Conservation (phyloP, 148 eudicot species). For the Vaccinium darrowii region DNA sequence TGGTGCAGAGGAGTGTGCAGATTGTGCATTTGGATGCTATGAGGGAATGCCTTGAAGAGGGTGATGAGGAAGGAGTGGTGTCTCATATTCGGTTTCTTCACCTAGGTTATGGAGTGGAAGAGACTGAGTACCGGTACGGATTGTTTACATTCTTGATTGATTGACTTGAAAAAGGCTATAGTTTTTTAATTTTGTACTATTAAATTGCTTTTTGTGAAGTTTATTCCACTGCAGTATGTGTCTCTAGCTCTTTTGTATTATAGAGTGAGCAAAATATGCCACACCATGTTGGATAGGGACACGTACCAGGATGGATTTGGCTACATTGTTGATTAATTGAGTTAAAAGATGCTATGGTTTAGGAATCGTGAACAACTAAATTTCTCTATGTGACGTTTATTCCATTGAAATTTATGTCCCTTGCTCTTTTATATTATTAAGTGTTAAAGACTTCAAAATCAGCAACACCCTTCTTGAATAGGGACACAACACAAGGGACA, state of each 20-base stretch:
- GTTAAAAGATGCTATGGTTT: neutral
- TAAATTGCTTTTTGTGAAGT: neutral
- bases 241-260: neutral
- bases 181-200: neutral
- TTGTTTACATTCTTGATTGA: neutral
- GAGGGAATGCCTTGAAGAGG: conserved; percentile 44
- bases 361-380: neutral
- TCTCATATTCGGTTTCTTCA: conserved; percentile 68
- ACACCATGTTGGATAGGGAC: no score
- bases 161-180: neutral
- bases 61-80: conserved; percentile 49
- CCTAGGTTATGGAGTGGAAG: conserved; percentile 58
- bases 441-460: neutral
- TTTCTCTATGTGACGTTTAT: neutral
- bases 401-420: neutral
- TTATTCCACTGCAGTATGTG: neutral
- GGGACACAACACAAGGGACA: neutral
- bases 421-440: neutral
- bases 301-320: conserved; percentile 53
- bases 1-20: conserved; percentile 63
- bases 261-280: neutral
- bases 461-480: neutral
- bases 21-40: conserved; percentile 72
- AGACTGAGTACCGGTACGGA: conserved; percentile 72
- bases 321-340: neutral